Evolutionary conservation across 2,329 filamentous ascomycete genomes (phyloP), one percentile per base, ranked within the genome.

Genomic region (Monosporascus sp.): DNA sequence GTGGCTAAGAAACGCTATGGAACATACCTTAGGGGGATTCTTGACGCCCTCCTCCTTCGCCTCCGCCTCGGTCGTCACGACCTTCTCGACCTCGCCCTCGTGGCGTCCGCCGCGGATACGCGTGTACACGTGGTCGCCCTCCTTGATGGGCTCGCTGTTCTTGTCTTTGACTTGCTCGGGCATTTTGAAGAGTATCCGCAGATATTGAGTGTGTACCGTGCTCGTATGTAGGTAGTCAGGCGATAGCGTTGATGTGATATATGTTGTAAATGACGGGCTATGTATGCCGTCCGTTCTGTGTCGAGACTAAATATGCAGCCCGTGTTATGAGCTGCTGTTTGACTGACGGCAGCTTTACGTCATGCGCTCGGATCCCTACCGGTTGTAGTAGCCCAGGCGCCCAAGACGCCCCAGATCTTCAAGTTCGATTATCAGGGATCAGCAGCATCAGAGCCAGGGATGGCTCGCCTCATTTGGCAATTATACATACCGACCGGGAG

Each of bases 81-180:
- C 61, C 51, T 68, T 67, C 11, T 74, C 67, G 18, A 72, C 72
- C 35, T 72, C 61, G 11, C 72, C 71, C 46, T 74, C 70, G 43
- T 68, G 70, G 49, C 67, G 65, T 15, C 72, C 72, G 44, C 72
- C 71, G 17, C 71, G 65, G 17, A 69, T 63, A 51, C 68, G 70
- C 6, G 72, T 74, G 57, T 68, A 70, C n/a, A 75, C 71, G 35
- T 64, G 62, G 47, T 74, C 71, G 37, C 71, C 72, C 51, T 70
- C 67, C 17, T 67, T 24, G 53, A 75, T 74, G 7, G 65, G 62
- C 59, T 73, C 62, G 54, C 64, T 67, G 43, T 69, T 60, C 56
- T 72, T 74, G 37, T 72, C 72, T 38, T 63, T 63, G 49, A 64
- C 18, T 20, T 58, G 51, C 22, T 49, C 26, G 2, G 63, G 50